Conservation (phyloP, 1,139 yeast genomes). For the Wickerhamomyces sp. region DNA sequence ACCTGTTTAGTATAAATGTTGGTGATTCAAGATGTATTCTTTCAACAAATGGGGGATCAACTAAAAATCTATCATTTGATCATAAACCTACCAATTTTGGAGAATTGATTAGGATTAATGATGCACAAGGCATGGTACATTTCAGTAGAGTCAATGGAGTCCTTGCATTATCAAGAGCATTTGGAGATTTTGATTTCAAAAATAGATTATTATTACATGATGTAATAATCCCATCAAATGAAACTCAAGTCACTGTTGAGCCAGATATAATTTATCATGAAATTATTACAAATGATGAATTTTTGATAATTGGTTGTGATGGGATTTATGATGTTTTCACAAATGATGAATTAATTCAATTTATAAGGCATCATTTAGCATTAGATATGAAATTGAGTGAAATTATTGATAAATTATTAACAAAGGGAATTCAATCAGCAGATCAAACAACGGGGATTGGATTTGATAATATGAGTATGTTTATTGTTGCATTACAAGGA, state of each 20-base stretch:
- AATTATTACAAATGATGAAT: slow-evolving; percentile 52
- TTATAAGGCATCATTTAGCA: slow-evolving; percentile 53
- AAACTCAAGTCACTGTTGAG: slow-evolving; percentile 53
- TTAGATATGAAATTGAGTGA: slow-evolving; percentile 55
- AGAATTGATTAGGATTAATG: slow-evolving; percentile 69
- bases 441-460: slow-evolving; percentile 73
- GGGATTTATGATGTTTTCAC: slow-evolving; percentile 80
- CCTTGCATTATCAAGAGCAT: slow-evolving; percentile 67
- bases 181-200: slow-evolving; percentile 71
- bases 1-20: slow-evolving; percentile 55
- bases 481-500: slow-evolving; percentile 56
- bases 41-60: slow-evolving; percentile 38
- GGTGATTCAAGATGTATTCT: slow-evolving; percentile 73
- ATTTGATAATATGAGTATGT: slow-evolving; percentile 74
- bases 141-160: slow-evolving; percentile 70
- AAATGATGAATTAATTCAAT: slow-evolving; percentile 46
- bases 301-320: slow-evolving; percentile 66
- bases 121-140: slow-evolving; percentile 67
- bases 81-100: slow-evolving; percentile 76
- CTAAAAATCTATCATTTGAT: slow-evolving; percentile 65
- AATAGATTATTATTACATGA: slow-evolving; percentile 33
- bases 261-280: slow-evolving; percentile 60
- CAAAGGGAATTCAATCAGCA: slow-evolving; percentile 68
- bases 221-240: slow-evolving; percentile 29
- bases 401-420: slow-evolving; percentile 54